These are phyloP conservation scores for Aureobasidium sp. DNA, from an alignment of 2,329 filamentous ascomycete genomes.

Conservation along the genomic window DNA sequence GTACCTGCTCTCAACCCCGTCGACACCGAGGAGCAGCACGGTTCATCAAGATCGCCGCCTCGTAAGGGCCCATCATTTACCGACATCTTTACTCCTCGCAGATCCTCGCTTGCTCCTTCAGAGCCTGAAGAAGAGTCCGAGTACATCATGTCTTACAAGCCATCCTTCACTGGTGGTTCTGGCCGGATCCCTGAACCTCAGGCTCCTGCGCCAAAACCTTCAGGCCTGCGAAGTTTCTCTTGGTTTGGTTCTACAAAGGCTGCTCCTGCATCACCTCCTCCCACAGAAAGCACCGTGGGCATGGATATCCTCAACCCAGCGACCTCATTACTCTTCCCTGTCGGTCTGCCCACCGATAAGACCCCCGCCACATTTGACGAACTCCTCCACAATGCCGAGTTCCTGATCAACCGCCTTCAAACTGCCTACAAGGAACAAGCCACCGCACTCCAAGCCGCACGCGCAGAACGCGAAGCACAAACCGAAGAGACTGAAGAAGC, in stretches of 20 bases:
- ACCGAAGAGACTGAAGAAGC: constrained; percentile 56
- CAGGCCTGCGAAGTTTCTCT: constrained; percentile 17
- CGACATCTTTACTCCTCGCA: constrained; percentile 15
- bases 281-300: constrained; percentile 13
- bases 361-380: constrained; percentile 50
- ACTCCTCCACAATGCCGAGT: constrained; percentile 50
- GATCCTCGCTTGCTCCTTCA: constrained; percentile 9
- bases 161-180: constrained; percentile 25
- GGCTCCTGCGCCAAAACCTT: constrained; percentile 9
- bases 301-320: constrained; percentile 52
- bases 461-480: constrained; percentile 50
- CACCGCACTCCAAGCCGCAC: constrained; percentile 43
- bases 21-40: not conserved
- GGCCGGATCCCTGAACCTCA: constrained; percentile 2
- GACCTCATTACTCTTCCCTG: constrained; percentile 46
- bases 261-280: constrained; percentile 16
- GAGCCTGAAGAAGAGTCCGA: constrained; percentile 26
- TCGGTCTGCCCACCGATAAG: constrained; percentile 41
- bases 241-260: constrained; percentile 31
- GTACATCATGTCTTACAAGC: constrained; percentile 30
- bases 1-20: constrained; percentile 6
- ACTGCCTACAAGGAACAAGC: constrained; percentile 48
- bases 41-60: constrained; percentile 12
- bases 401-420: constrained; percentile 49
- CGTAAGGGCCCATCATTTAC: constrained; percentile 13